Percentiles rank a stretch among this genome's conserved stretches.
phyloP scores from a whole-genome alignment of 495 filamentous ascomycete genomes.

The Mytilinidion resinicola region DNA sequence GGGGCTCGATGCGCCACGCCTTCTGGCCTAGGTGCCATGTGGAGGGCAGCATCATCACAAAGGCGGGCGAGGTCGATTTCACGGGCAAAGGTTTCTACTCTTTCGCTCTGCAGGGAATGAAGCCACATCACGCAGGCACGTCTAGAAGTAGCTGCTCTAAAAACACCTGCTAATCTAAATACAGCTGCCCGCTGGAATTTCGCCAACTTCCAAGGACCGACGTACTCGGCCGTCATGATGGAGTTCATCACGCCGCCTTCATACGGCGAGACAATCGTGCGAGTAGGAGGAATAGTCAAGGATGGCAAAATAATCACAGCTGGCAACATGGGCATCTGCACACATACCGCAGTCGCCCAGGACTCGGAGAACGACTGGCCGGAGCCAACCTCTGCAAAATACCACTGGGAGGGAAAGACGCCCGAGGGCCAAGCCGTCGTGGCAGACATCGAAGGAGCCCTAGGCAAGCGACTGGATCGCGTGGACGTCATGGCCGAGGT shows the following conservation, averaged over 20 bases:
- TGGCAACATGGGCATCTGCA: conserved; percentile 51
- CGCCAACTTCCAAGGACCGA: conserved; percentile 80
- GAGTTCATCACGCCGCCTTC: conserved; percentile 93
- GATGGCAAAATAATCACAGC: conserved; percentile 75
- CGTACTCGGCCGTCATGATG: conserved; percentile 85
- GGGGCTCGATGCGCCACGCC: conserved; percentile 83
- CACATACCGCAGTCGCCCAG: conserved; percentile 59
- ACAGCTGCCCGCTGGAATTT: conserved; percentile 90
- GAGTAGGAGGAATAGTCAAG: conserved; percentile 72
- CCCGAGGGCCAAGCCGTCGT: conserved; percentile 66
- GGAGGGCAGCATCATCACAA: conserved; percentile 77
- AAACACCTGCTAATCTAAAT: conserved; percentile 5
- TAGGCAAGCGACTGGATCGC: conserved; percentile 70
- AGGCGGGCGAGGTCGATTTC: conserved; percentile 75
- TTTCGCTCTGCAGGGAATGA: conserved; percentile 93
- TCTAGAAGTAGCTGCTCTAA: background rate
- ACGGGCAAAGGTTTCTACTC: conserved; percentile 70
- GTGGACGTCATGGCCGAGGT: conserved; percentile 96
- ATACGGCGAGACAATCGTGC: conserved; percentile 83
- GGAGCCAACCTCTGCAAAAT: conserved; percentile 68
- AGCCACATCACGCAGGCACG: conserved; percentile 88
- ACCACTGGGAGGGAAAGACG: conserved; percentile 70
- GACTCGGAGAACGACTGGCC: conserved; percentile 85
- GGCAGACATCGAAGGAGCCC: conserved; percentile 60
- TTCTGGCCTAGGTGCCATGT: conserved; percentile 87